These are phyloP conservation scores for Vitis amurensis DNA, from an alignment of 164 flowering plant genomes.

Conservation along the genomic window DNA sequence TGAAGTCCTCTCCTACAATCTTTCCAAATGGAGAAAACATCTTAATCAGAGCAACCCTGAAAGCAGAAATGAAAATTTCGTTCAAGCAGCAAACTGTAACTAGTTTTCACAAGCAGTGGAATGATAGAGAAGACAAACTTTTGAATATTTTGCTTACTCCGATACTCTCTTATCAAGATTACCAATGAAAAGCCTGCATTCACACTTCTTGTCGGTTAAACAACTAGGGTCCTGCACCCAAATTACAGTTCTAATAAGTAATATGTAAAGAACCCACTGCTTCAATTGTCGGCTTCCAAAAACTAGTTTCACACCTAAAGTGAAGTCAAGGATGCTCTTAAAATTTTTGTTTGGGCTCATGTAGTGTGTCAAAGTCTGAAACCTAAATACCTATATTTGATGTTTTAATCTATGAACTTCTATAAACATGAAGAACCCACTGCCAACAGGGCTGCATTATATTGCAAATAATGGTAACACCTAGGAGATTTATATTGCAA, in stretches of 20 bases:
- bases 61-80: neutral
- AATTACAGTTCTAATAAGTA: too few species aligned
- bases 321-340: too few species aligned
- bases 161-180: slow-evolving; percentile 82
- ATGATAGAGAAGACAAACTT: neutral
- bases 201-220: slow-evolving; percentile 49
- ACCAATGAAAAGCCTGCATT: slow-evolving; percentile 73
- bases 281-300: too few species aligned
- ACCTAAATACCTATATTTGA: too few species aligned
- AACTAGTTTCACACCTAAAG: too few species aligned
- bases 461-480: too few species aligned
- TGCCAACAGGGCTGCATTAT: too few species aligned
- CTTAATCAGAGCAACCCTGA: slow-evolving; percentile 71
- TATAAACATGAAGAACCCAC: too few species aligned
- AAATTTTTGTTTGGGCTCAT: too few species aligned
- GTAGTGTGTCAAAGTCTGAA: too few species aligned
- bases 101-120: neutral
- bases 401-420: too few species aligned
- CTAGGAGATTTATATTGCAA: too few species aligned
- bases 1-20: slow-evolving; percentile 74
- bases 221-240: slow-evolving; percentile 49
- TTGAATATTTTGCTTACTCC: slow-evolving; percentile 50
- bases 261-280: neutral
- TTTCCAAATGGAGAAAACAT: slow-evolving; percentile 91
- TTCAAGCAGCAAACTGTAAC: neutral